Conservation (phyloP, 2,329 filamentous ascomycete species). For the Fragosphaeria purpurea region DNA sequence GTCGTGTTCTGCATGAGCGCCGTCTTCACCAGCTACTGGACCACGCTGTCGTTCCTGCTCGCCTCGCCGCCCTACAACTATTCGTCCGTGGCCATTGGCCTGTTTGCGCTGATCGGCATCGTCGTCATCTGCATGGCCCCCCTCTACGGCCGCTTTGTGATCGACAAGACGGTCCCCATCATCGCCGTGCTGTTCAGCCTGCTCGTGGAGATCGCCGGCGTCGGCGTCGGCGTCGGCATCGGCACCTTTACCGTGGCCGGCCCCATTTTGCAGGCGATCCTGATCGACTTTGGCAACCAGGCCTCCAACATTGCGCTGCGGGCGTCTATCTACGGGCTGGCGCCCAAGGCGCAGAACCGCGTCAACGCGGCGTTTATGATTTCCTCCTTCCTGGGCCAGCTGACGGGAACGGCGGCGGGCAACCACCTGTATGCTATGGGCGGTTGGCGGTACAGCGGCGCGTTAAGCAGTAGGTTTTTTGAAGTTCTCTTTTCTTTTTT, state of each 20-base stretch:
- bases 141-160: constrained; percentile 58
- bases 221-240: constrained; percentile 58
- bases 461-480: constrained; percentile 18
- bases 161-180: constrained; percentile 59
- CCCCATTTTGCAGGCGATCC: constrained; percentile 60
- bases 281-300: constrained; percentile 63
- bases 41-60: constrained; percentile 69
- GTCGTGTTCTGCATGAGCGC: constrained; percentile 51
- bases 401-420: constrained; percentile 56
- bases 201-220: constrained; percentile 47
- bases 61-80: constrained; percentile 60
- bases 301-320: constrained; percentile 66
- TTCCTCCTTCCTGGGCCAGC: constrained; percentile 61
- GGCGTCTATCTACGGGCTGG: constrained; percentile 58
- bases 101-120: constrained; percentile 72
- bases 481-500: background rate
- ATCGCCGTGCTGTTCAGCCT: constrained; percentile 57
- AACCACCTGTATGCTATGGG: constrained; percentile 41
- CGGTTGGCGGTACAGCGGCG: constrained; percentile 40
- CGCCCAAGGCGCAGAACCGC: constrained; percentile 60
- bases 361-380: constrained; percentile 81
- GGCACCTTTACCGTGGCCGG: constrained; percentile 58
- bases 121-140: constrained; percentile 58
- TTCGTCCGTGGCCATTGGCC: constrained; percentile 56
- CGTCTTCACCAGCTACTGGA: constrained; percentile 45